Percentiles rank a stretch among this genome's conserved stretches.
These are phyloP conservation scores for Vigna angularis DNA, from an alignment of 306 rosid species.

Conservation along the genomic window DNA sequence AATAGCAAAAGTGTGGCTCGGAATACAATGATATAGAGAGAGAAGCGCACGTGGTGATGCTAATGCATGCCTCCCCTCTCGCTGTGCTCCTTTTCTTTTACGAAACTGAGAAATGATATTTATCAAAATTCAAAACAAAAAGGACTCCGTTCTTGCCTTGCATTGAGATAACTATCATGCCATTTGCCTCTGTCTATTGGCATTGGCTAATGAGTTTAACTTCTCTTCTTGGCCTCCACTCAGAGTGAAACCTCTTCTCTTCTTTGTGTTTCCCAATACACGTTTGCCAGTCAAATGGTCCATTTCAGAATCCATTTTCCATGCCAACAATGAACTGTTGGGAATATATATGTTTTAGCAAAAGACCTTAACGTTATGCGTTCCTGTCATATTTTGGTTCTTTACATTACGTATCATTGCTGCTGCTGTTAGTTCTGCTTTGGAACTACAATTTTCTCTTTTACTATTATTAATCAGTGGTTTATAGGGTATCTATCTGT, in stretches of 20 bases:
- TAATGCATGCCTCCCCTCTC: constrained; percentile 51
- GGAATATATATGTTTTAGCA: background rate
- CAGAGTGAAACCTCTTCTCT: constrained; percentile 16
- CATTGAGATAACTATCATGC: constrained; percentile 38
- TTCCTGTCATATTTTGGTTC: background rate
- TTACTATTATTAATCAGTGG: background rate
- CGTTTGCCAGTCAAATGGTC: constrained; percentile 7
- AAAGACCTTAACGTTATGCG: background rate
- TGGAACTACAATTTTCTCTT: background rate
- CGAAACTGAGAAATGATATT: constrained; percentile 34
- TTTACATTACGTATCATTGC: constrained; percentile 28
- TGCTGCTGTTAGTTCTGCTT: background rate
- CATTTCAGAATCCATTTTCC: constrained; percentile 36
- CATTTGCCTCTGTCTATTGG: constrained; percentile 30
- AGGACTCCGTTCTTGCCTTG: constrained; percentile 20
- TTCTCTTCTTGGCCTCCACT: constrained; percentile 13
- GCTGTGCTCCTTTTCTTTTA: constrained; percentile 18
- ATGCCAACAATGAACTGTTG: constrained; percentile 10
- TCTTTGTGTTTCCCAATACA: constrained; percentile 26
- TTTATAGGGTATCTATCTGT: constrained; percentile 4
- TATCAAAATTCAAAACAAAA: constrained; percentile 36
- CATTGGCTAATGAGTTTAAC: constrained; percentile 5
- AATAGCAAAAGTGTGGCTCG: constrained; percentile 36
- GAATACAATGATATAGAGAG: constrained; percentile 48
- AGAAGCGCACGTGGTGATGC: constrained; percentile 70